Percentiles rank a stretch among this genome's conserved stretches.
Conservation (phyloP, 495 filamentous ascomycete genomes). For the Terfezia claveryi region DNA sequence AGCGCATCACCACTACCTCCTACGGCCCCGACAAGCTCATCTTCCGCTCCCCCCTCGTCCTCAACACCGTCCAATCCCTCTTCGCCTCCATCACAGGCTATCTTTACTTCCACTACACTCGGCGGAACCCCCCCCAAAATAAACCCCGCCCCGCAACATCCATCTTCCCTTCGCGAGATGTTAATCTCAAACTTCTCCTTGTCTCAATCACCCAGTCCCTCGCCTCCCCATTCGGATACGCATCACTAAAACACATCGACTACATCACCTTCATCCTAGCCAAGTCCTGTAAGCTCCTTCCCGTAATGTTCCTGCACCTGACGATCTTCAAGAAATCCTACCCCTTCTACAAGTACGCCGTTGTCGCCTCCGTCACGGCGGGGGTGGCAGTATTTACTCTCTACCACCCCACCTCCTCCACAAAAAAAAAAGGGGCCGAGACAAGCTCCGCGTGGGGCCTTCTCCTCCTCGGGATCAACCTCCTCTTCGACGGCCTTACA, state of each 20-base stretch:
- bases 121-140: slow-evolving; percentile 25
- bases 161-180: slow-evolving; percentile 51
- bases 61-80: slow-evolving; percentile 86
- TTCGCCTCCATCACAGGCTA: slow-evolving; percentile 68
- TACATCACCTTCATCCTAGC: slow-evolving; percentile 98
- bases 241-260: slow-evolving; percentile 80
- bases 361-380: slow-evolving; percentile 69
- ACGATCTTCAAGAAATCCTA: slow-evolving; percentile 77
- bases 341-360: slow-evolving; percentile 88
- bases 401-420: slow-evolving; percentile 43
- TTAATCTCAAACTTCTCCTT: slow-evolving; percentile 58
- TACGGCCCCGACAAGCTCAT: slow-evolving; percentile 53
- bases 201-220: slow-evolving; percentile 74
- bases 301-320: slow-evolving; percentile 90
- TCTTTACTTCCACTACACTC: slow-evolving; percentile 48
- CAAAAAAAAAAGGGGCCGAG: slow-evolving; percentile 38
- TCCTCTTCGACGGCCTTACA: slow-evolving; percentile 86
- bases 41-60: slow-evolving; percentile 81
- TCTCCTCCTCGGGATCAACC: slow-evolving; percentile 66
- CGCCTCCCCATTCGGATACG: slow-evolving; percentile 86
- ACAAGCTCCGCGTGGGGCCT: slow-evolving; percentile 45
- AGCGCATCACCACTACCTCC: slow-evolving; percentile 86
- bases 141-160: slow-evolving; percentile 29
- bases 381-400: slow-evolving; percentile 93
- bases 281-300: slow-evolving; percentile 91